phyloP scores from a whole-genome alignment of 345 rosid species.

The Brassica napus region DNA sequence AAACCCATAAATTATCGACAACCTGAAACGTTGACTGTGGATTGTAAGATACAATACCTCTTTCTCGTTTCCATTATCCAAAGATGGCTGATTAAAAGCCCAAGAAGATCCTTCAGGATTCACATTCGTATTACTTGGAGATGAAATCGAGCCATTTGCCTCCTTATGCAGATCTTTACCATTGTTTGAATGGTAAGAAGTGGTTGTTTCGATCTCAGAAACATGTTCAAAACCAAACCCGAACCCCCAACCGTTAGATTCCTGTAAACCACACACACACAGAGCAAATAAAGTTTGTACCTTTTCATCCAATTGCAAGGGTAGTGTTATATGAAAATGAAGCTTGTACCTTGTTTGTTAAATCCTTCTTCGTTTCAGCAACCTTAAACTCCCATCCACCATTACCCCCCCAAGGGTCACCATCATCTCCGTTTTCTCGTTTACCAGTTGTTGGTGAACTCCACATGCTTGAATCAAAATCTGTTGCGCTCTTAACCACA shows the following conservation, averaged over 20 bases:
- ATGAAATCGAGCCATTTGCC: slow-evolving; percentile 26
- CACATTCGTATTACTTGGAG: slow-evolving; percentile 9
- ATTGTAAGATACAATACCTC: slow-evolving; percentile 43
- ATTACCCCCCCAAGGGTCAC: slow-evolving; percentile 30
- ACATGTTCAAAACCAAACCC: slow-evolving; percentile 36
- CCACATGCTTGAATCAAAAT: slow-evolving; percentile 14
- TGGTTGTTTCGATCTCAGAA: slow-evolving; percentile 23
- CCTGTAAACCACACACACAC: slow-evolving; percentile 31
- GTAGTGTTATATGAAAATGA: background rate
- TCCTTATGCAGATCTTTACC: slow-evolving; percentile 33
- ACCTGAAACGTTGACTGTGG: background rate
- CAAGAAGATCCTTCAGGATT: slow-evolving; percentile 44
- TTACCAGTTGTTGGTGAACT: slow-evolving; percentile 8
- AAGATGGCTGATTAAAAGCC: slow-evolving; percentile 51
- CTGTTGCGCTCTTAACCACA: slow-evolving; percentile 4
- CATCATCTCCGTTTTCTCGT: slow-evolving; percentile 25
- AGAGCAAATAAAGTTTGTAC: slow-evolving; percentile 27
- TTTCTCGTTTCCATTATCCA: slow-evolving; percentile 43
- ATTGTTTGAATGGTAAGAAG: slow-evolving; percentile 9
- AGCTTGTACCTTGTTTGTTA: slow-evolving; percentile 23
- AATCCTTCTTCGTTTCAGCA: slow-evolving; percentile 30
- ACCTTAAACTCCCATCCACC: slow-evolving; percentile 50
- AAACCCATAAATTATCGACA: background rate
- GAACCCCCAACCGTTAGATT: slow-evolving; percentile 44
- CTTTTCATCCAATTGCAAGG: slow-evolving; percentile 32